Base-by-base conservation (phyloP, 2,329 filamentous ascomycete species). In the Juglanconis juglandina region DNA sequence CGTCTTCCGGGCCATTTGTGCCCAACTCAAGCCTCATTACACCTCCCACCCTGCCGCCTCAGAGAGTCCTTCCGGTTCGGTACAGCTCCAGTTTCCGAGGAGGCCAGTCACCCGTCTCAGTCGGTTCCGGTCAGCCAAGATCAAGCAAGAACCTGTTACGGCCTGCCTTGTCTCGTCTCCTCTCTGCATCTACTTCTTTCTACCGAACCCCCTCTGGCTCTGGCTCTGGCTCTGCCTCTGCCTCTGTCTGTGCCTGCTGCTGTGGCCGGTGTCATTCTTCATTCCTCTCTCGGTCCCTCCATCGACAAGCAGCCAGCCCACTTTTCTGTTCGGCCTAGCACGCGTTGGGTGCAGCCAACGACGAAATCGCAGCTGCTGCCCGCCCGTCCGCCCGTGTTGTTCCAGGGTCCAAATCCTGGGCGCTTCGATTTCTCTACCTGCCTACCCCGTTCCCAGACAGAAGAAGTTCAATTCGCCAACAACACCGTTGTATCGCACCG, bases 321-420 rank as follows among this genome's bases (percentile, higher is more conserved):
- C 60, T 62, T 62, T 62, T 53, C 60, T 42, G 52, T 39, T 42
- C 33, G 34, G 56, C 56, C 53, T 54, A 62, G 39, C 56, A 55
- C 42, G 42, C 60, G 56, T 55, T 55, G 42, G 53, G 53, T 39
- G n/a, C 56, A 56, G 60, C 57, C 60, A 59, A 59, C 60, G 53
- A 59, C 53, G 53, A 59, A 46, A 53, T 33, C 48, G 42, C 42
- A 46, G 55, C 58, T 56, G 42, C 60, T 60, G 60, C 60, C 60
- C 60, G 17, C 60, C 56, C 48, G 24, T 24, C 24, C 24, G 24
- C 42, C 50, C 32, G 41, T 42, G 56, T 56, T 48, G 56, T 56
- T 46, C 41, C 48, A 60, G 60, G 60, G 60, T 60, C 48, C 46
- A 41, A 33, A 56, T 53, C 47, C 53, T 53, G 56, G 57, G 53